phyloP scores from a whole-genome alignment of 495 filamentous ascomycete genomes.

The Xylaria longipes region DNA sequence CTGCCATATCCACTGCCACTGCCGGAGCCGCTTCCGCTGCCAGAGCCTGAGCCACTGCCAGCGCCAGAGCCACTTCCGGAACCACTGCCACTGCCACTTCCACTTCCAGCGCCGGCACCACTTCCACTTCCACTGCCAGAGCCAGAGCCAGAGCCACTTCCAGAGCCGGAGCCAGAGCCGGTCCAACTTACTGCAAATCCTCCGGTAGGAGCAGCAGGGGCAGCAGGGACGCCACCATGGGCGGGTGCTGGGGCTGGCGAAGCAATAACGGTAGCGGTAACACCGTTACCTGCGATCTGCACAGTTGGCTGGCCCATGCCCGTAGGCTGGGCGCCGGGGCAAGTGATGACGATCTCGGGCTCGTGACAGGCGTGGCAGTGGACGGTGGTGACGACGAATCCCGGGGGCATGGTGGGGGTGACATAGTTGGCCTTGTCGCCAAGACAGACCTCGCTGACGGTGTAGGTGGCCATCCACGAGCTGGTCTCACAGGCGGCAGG shows the following conservation, averaged over 20 bases:
- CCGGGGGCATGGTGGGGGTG: conserved; percentile 41
- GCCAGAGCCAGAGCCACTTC: neutral
- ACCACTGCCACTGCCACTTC: conserved; percentile 7
- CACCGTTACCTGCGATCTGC: conserved; percentile 41
- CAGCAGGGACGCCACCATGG: neutral
- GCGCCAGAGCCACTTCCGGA: neutral
- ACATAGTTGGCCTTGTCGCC: conserved; percentile 37
- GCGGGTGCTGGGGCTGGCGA: conserved; percentile 17
- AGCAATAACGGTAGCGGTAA: conserved; percentile 42
- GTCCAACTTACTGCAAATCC: neutral
- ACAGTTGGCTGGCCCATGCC: conserved; percentile 31
- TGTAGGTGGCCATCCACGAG: conserved; percentile 52
- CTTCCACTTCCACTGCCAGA: conserved; percentile 8
- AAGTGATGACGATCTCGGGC: conserved; percentile 44
- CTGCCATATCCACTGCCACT: neutral
- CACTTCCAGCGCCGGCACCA: conserved; percentile 9
- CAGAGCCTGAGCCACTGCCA: conserved; percentile 17
- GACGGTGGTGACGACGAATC: conserved; percentile 50
- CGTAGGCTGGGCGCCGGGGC: conserved; percentile 42
- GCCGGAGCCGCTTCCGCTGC: neutral
- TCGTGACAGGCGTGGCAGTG: conserved; percentile 39
- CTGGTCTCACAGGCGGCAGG: conserved; percentile 50
- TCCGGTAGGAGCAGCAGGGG: neutral
- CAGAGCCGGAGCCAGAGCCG: neutral
- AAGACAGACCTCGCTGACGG: conserved; percentile 49